These are phyloP conservation scores for Metroxylon sagu DNA, from an alignment of 176 grass and related monocot genomes.

Conservation along the genomic window DNA sequence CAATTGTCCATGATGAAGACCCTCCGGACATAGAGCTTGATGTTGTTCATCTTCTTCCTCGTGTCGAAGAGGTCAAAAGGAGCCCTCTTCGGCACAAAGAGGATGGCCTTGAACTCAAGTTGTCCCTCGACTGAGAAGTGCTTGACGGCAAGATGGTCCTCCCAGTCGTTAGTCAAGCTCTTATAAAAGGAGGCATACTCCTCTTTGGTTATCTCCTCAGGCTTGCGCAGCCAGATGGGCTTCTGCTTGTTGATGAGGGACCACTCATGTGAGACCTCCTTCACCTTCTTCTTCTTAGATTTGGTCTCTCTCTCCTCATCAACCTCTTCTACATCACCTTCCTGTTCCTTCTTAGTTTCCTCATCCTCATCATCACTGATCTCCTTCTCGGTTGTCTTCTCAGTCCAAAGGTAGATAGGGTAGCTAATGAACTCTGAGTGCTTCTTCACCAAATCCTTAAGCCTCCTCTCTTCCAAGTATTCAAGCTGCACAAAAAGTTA, in stretches of 20 bases:
- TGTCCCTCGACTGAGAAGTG: constrained; percentile 5
- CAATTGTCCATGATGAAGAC: constrained; percentile 18
- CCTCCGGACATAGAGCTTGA: constrained; percentile 10
- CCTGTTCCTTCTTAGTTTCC: constrained; percentile 7
- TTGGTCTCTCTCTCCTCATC: constrained; percentile 5
- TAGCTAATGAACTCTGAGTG: constrained; percentile 10
- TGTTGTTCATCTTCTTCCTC: constrained; percentile 15
- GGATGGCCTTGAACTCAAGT: constrained; percentile 10
- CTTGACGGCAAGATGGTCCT: constrained; percentile 5
- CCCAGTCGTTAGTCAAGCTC: constrained; percentile 8
- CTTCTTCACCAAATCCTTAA: constrained; percentile 13
- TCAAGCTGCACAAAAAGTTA: not conserved
- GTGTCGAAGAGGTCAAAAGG: constrained; percentile 7
- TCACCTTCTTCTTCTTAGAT: constrained; percentile 12
- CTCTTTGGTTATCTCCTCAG: constrained; percentile 12
- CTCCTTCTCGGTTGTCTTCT: constrained; percentile 9
- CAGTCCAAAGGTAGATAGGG: constrained; percentile 8
- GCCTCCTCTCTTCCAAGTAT: constrained; percentile 9
- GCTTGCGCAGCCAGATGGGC: constrained; percentile 10
- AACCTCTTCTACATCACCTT: constrained; percentile 6
- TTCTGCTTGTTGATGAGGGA: constrained; percentile 8
- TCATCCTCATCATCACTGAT: constrained; percentile 6
- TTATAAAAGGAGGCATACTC: constrained; percentile 13
- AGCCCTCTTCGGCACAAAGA: constrained; percentile 6
- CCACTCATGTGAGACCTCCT: constrained; percentile 9